phyloP scores from a whole-genome alignment of 257 asterid genomes.

The Verbena officinalis region DNA sequence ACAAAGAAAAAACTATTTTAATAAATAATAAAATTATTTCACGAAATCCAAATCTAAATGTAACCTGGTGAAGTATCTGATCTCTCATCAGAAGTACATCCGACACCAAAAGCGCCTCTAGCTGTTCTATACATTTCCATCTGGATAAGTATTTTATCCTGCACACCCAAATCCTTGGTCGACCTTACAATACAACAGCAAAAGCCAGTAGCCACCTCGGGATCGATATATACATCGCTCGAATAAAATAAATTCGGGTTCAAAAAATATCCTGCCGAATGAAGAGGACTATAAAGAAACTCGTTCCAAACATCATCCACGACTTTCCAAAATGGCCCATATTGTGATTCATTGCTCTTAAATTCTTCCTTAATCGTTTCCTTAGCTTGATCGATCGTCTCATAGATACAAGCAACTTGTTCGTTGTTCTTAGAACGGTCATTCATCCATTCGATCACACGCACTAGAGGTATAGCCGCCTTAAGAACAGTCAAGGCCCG shows the following conservation, averaged over 20 bases:
- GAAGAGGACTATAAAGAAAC: conserved; percentile 63
- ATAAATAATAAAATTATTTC: too few species aligned
- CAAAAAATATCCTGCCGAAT: conserved; percentile 57
- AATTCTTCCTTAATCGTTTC: conserved; percentile 55
- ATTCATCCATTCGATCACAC: conserved; percentile 41
- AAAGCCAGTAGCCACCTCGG: conserved; percentile 58
- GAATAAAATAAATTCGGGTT: conserved; percentile 60
- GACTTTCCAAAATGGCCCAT: conserved; percentile 51
- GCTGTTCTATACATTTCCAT: conserved; percentile 40
- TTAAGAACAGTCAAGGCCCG: conserved; percentile 40
- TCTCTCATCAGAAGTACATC: conserved; percentile 27
- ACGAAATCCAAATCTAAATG: background rate
- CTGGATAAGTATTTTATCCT: conserved; percentile 36
- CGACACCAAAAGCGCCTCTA: conserved; percentile 33
- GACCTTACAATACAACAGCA: conserved; percentile 39
- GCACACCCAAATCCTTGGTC: conserved; percentile 20
- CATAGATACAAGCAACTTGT: conserved; percentile 48
- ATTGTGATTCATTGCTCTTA: conserved; percentile 32
- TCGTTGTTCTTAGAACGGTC: conserved; percentile 16
- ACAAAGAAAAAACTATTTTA: too few species aligned
- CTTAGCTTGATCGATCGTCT: conserved; percentile 66
- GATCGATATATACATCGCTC: conserved; percentile 35
- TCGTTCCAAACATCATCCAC: conserved; percentile 65
- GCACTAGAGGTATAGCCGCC: conserved; percentile 58
- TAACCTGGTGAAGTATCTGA: conserved; percentile 48